Evolutionary conservation across 192 early-diverging fungal species (phyloP), one percentile per base, ranked within the genome.

Genomic region (Coemansia sp.): DNA sequence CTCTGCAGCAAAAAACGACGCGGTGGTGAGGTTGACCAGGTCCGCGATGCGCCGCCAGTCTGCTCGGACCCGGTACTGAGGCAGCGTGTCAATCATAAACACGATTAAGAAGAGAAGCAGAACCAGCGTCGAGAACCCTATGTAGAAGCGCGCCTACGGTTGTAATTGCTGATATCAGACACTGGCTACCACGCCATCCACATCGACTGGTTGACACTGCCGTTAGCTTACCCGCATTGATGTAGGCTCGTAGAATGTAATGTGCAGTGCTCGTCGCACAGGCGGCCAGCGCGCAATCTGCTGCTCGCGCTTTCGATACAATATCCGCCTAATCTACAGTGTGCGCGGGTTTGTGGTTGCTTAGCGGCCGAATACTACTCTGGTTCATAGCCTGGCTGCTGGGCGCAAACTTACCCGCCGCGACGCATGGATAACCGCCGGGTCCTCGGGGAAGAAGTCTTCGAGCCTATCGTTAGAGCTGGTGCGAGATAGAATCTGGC

Each of bases 51-150:
- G 21, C 4, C 64, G 60, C 72, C 72, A 75, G 28, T 61, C 39
- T n/a, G 35, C 27, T 23, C 41, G 31, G 14, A 75, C 36, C 23
- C 72, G 34, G 54, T 75, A 75, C 50, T 75, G 72, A 2, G 72
- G 72, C 20, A 75, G 36, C 4, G 72, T 75, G 25, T 75, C 72
- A 14, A 75, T 62, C 65, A 75, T 75, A 50, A 75, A 75, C 28
- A 75, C 72, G n/a, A 75, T 75, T 1, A 75, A 50, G 23, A 75
- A 75, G 40, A 75, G 36, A n/a, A 75, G 50, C 55, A 75, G 57
- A 2, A 75, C 61, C 28, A 40, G 8, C 2, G 61, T 62, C 20
- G 72, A 75, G n/a, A 68, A 53, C 22, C 47, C 65, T 39, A 68
- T 75, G 35, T 68, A 75, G 8, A 67, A 8, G 22, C 60, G 72